These are phyloP conservation scores for Coniosporium tulheliwenetii DNA, from an alignment of 2,329 filamentous ascomycete species.

Conservation along the genomic window DNA sequence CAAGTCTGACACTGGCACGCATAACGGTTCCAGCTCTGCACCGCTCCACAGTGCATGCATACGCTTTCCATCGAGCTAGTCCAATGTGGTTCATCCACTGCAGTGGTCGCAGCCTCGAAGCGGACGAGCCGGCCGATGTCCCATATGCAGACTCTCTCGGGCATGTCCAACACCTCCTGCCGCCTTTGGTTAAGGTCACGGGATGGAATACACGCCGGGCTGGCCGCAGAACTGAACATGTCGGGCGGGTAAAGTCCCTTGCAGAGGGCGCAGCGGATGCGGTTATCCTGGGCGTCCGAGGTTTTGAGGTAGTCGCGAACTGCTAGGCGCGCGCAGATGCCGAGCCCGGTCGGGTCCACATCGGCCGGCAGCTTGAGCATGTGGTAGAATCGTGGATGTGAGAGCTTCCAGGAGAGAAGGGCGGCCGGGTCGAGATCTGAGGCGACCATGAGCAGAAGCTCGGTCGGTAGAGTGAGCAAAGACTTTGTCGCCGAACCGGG, in stretches of 20 bases:
- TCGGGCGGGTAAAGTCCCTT: constrained; percentile 12
- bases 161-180: constrained; percentile 13
- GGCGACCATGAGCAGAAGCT: constrained; percentile 16
- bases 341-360: constrained; percentile 6
- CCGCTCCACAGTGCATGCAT: constrained; percentile 19
- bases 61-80: constrained; percentile 10
- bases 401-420: constrained; percentile 22
- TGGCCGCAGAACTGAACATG: constrained; percentile 8
- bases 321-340: constrained; percentile 14
- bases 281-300: constrained; percentile 5
- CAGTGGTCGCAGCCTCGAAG: background rate
- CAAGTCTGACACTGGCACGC: constrained; percentile 16
- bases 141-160: constrained; percentile 16
- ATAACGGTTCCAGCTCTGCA: constrained; percentile 13
- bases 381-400: constrained; percentile 14
- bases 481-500: no score
- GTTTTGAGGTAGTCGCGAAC: constrained; percentile 12
- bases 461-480: constrained; percentile 17
- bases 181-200: no score
- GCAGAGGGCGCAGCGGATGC: constrained; percentile 16
- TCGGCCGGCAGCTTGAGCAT: constrained; percentile 7
- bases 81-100: constrained; percentile 8
- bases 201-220: no score
- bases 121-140: constrained; percentile 14
- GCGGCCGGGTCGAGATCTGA: constrained; percentile 19